phyloP scores from a whole-genome alignment of 495 filamentous ascomycete species.

The Parmelia sp. region DNA sequence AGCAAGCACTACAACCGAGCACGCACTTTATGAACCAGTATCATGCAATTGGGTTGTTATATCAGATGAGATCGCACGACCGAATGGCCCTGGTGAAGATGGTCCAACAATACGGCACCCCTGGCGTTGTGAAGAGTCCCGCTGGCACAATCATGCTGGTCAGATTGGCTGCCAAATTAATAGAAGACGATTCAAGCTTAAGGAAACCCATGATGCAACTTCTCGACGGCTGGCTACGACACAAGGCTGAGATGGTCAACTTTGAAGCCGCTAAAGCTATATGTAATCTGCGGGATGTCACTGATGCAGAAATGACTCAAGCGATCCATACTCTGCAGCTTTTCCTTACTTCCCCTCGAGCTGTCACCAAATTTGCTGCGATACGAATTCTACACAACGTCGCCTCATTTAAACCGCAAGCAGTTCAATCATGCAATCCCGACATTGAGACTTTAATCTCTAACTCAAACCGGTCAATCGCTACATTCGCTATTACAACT shows the following conservation, averaged over 20 bases:
- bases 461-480: constrained; percentile 94
- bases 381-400: constrained; percentile 96
- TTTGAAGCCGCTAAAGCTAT: constrained; percentile 99
- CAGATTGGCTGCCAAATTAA: constrained; percentile 85
- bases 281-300: constrained; percentile 86
- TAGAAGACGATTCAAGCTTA: constrained; percentile 83
- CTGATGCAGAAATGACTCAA: constrained; percentile 84
- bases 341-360: constrained; percentile 92
- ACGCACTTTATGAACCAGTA: constrained; percentile 95
- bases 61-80: constrained; percentile 96
- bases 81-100: constrained; percentile 99
- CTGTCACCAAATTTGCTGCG: constrained; percentile 96
- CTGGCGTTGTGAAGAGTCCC: constrained; percentile 89
- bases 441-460: constrained; percentile 95
- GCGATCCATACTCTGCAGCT: constrained; percentile 92
- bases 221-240: constrained; percentile 90
- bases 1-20: constrained; percentile 59
- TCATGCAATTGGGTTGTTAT: constrained; percentile 94
- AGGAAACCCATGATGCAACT: constrained; percentile 92
- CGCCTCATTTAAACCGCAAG: constrained; percentile 87
- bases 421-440: constrained; percentile 87
- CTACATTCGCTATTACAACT: constrained; percentile 96
- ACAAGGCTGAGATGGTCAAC: constrained; percentile 99
- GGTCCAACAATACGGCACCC: constrained; percentile 94
- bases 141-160: constrained; percentile 90